Conservation (phyloP, 106 monocot species). For the Agapanthus africanus region DNA sequence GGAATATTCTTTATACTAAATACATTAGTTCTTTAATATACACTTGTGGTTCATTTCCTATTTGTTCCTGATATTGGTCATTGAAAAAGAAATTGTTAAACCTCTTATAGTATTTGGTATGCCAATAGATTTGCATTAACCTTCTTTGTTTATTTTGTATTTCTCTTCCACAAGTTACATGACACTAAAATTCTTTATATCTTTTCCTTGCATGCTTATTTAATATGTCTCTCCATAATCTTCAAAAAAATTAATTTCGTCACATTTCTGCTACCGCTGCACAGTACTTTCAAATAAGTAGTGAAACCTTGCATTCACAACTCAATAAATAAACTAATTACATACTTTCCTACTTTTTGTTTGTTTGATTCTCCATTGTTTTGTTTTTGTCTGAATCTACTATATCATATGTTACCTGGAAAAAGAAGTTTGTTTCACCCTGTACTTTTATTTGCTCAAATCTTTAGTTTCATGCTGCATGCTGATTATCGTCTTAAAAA, state of each 20-base stretch:
- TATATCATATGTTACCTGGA: too few relatives aligned
- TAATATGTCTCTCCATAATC: neutral
- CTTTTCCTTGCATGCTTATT: neutral
- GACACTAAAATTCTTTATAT: neutral
- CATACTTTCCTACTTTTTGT: neutral
- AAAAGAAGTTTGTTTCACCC: too few relatives aligned
- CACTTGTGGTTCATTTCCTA: slow-evolving; percentile 24
- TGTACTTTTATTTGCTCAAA: too few relatives aligned
- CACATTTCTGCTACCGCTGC: too few relatives aligned
- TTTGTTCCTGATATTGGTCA: neutral
- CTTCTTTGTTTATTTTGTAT: neutral
- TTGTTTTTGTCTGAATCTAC: too few relatives aligned
- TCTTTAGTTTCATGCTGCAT: too few relatives aligned
- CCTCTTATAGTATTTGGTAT: neutral
- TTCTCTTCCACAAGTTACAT: neutral
- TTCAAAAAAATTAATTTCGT: too few relatives aligned
- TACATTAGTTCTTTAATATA: neutral
- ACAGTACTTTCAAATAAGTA: too few relatives aligned
- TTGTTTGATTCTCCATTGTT: neutral
- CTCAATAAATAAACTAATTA: too few relatives aligned
- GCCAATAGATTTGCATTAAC: neutral
- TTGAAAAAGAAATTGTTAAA: neutral
- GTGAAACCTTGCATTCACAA: too few relatives aligned
- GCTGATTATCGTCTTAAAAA: too few relatives aligned
- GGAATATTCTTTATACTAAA: neutral